A percentile compares a stretch with the other conserved stretches of the same genome.
Evolutionary conservation across 805 yeast species (phyloP).

Genomic region (Pichia nakasei): DNA sequence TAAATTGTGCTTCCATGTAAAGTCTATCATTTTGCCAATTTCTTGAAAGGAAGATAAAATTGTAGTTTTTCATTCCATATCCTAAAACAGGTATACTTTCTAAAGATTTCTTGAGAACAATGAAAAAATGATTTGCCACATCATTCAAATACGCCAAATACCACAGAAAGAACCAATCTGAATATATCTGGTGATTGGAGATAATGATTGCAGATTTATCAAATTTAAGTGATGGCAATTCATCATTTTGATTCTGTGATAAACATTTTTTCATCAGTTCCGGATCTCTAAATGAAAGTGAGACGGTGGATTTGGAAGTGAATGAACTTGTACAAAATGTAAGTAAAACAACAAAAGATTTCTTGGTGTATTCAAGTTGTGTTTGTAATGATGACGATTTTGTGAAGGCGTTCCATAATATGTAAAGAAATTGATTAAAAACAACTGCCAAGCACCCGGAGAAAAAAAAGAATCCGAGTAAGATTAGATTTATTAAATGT

Average conservation of each 20-base stretch:
- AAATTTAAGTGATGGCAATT: constrained; percentile 11
- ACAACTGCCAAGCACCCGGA: constrained; percentile 38
- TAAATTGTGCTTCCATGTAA: constrained; percentile 46
- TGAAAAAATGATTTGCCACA: constrained; percentile 57
- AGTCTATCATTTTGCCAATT: constrained; percentile 77
- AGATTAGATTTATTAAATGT: constrained; percentile 8
- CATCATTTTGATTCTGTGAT: constrained; percentile 6
- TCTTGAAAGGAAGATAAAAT: constrained; percentile 72
- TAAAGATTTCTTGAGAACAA: constrained; percentile 72
- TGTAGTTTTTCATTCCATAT: constrained; percentile 71
- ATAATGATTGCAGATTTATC: constrained; percentile 40
- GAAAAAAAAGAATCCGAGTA: constrained; percentile 21
- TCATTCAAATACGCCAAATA: constrained; percentile 64
- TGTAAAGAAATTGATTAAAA: constrained; percentile 36
- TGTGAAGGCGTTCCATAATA: neutral
- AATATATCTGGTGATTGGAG: constrained; percentile 89
- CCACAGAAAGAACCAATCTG: constrained; percentile 93
- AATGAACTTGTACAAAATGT: constrained; percentile 37
- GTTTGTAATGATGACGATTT: neutral
- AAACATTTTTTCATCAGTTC: constrained; percentile 2
- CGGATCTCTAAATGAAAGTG: constrained; percentile 32
- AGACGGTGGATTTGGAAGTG: constrained; percentile 44
- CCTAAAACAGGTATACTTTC: constrained; percentile 68
- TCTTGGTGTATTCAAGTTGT: constrained; percentile 40
- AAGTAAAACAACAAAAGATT: constrained; percentile 46